These are phyloP conservation scores for Telfairia occidentalis DNA, from an alignment of 331 rosid species.

Conservation along the genomic window DNA sequence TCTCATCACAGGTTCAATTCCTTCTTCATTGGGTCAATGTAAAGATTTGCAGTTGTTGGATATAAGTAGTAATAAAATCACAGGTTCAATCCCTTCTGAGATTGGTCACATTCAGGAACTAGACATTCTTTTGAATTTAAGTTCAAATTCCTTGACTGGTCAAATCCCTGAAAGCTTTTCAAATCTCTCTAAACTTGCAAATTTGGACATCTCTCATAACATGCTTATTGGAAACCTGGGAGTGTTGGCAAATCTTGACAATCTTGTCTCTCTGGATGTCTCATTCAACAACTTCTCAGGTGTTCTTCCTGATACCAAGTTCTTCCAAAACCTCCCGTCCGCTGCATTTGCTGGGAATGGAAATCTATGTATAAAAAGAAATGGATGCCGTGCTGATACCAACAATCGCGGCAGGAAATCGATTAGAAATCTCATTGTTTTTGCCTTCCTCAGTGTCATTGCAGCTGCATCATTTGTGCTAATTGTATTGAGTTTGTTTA, in stretches of 20 bases:
- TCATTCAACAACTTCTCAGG: slow-evolving; percentile 75
- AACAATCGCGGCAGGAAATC: slow-evolving; percentile 31
- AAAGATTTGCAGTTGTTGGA: slow-evolving; percentile 77
- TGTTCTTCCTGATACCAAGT: slow-evolving; percentile 60
- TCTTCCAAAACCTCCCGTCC: slow-evolving; percentile 56
- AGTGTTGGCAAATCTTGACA: slow-evolving; percentile 50
- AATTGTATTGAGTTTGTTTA: slow-evolving; percentile 41
- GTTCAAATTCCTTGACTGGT: slow-evolving; percentile 68
- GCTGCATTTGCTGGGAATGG: slow-evolving; percentile 57
- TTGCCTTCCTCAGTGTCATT: slow-evolving; percentile 48
- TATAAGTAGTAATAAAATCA: slow-evolving; percentile 58
- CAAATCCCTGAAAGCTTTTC: slow-evolving; percentile 69
- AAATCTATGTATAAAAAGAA: slow-evolving; percentile 49
- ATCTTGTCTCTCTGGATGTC: slow-evolving; percentile 72
- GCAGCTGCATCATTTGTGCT: slow-evolving; percentile 43
- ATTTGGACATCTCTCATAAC: slow-evolving; percentile 79
- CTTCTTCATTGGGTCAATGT: slow-evolving; percentile 59
- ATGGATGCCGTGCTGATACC: slow-evolving; percentile 26
- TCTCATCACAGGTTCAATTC: slow-evolving; percentile 51
- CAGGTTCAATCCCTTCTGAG: slow-evolving; percentile 58
- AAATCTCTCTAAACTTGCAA: slow-evolving; percentile 77
- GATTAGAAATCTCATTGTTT: slow-evolving; percentile 34
- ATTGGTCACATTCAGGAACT: slow-evolving; percentile 67
- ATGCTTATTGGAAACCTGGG: slow-evolving; percentile 52
- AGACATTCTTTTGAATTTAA: slow-evolving; percentile 77